Base-by-base conservation (phyloP, 2,329 filamentous ascomycete species). In the Polytolypa hystricis region DNA sequence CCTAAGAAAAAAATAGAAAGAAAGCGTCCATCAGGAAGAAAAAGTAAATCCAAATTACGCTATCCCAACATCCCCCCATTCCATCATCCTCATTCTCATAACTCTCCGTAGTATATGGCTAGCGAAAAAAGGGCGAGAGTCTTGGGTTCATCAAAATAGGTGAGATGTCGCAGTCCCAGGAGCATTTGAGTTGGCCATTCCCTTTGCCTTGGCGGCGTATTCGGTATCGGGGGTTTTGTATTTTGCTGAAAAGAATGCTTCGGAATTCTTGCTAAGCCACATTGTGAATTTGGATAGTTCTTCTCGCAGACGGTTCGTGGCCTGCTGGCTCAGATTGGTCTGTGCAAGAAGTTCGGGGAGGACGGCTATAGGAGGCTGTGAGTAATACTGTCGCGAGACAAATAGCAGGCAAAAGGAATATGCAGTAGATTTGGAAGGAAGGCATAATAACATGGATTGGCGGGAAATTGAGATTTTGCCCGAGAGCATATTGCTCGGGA, bases 321-420 rank as follows among this genome's bases (percentile, higher is more conserved):
- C 87, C 57, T 93, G 86, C 36, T 81, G 71, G 53, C 96, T 91
- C 86, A 98, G 94, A 62, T 96, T 96, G 35, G 91, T 98, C 58
- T 98, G 91, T 3, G 87, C 87, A 43, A 96, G 79, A 27, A 96
- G 77, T 55, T 98, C 91, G 0, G 91, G 89, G 49, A 96, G 77
- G 1, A 82, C 81, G 3, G 93, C 89, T 94, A n/a, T n/a, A n/a
- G n/a, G n/a, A n/a, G n/a, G n/a, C n/a, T n/a, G n/a, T n/a, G n/a
- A n/a, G n/a, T n/a, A n/a, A n/a, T n/a, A n/a, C n/a, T n/a, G n/a
- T n/a, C n/a, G n/a, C n/a, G n/a, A n/a, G n/a, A n/a, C n/a, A n/a
- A n/a, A n/a, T n/a, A n/a, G n/a, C n/a, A n/a, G n/a, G n/a, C n/a
- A n/a, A n/a, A n/a, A n/a, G n/a, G n/a, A n/a, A n/a, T n/a, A n/a